Base-by-base conservation (phyloP, 345 rosid species). In the Erucastrum elatum region DNA sequence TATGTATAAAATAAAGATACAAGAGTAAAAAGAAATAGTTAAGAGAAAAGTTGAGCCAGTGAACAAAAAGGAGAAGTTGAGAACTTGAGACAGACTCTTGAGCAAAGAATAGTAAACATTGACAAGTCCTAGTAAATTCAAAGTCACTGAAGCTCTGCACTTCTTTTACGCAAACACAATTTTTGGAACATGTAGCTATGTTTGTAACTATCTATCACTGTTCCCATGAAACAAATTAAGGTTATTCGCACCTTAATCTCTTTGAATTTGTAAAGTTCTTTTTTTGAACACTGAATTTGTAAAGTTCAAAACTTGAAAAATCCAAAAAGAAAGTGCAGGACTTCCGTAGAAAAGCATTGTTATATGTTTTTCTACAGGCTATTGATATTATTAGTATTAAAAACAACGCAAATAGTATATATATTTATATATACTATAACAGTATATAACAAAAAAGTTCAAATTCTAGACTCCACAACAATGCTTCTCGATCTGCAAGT, bases 51-150 rank as follows among this genome's bases (percentile, higher is more conserved):
- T 44, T 11, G 30, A 33, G 35, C 35, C 16, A 34, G 8, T 33
- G 71, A 74, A 74, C 63, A 21, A 51, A 74, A 13, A 53, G 11
- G 51, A 44, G 15, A 49, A 33, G 77, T 65, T 74, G 70, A 44
- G 15, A 49, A 33, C 71, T 65, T 74, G 70, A 26, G 26, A 25
- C 7, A 35, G 53, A 74, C 26, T 31, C 67, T 8, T 39, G 46
- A 64, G 46, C 46, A 64, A 33, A 64, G 26, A 64, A 64, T 49
- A 49, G 56, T 49, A n/a, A n/a, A 49, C 56, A 49, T 49, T 49
- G 71, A 75, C 78, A 75, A 27, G 31, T 39, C 78, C 12, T 65
- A 65, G 41, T 75, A 26, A 75, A 66, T 75, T 64, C 78, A 25
- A 64, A 46, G 64, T 51, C 53, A 63, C 35, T 10, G 60, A 63